Evolutionary conservation across 164 flowering plant genomes (phyloP).

Genomic region (Tetrastigma voinierianum): DNA sequence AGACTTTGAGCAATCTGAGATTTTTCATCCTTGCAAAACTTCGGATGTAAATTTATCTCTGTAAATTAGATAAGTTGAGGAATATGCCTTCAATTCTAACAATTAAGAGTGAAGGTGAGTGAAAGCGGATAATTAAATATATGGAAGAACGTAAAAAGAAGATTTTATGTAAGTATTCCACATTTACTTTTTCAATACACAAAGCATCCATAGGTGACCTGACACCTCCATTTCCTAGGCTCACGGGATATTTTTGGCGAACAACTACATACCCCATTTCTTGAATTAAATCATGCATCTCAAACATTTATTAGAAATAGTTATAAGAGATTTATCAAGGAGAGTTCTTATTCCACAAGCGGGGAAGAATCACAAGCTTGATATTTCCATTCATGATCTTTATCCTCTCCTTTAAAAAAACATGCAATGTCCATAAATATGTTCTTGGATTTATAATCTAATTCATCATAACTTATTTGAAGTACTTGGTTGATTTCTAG

Average conservation of each 20-base stretch:
- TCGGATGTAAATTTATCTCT: not conserved
- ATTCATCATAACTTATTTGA: not conserved
- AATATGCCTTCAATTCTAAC: conserved; percentile 11
- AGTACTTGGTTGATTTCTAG: not conserved
- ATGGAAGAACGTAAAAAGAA: too few species aligned
- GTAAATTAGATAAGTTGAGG: not conserved
- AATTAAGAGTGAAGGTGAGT: not conserved
- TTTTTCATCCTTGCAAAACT: conserved; percentile 1
- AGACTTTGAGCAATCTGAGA: conserved; percentile 4
- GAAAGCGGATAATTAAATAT: too few species aligned
- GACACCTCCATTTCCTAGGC: too few species aligned
- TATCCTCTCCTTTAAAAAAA: not conserved
- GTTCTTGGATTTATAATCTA: not conserved
- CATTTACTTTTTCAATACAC: not conserved
- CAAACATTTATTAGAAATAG: too few species aligned
- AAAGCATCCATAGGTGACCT: too few species aligned
- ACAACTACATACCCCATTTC: too few species aligned
- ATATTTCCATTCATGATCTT: not conserved
- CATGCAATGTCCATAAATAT: conserved; percentile 1
- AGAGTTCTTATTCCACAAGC: not conserved
- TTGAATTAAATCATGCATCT: too few species aligned
- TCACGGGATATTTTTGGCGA: too few species aligned
- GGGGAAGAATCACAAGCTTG: not conserved
- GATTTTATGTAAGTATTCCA: not conserved
- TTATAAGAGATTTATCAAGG: conserved; percentile 2